These are phyloP conservation scores for Hydrangea macrophylla DNA, from an alignment of 148 eudicot species.

Conservation along the genomic window DNA sequence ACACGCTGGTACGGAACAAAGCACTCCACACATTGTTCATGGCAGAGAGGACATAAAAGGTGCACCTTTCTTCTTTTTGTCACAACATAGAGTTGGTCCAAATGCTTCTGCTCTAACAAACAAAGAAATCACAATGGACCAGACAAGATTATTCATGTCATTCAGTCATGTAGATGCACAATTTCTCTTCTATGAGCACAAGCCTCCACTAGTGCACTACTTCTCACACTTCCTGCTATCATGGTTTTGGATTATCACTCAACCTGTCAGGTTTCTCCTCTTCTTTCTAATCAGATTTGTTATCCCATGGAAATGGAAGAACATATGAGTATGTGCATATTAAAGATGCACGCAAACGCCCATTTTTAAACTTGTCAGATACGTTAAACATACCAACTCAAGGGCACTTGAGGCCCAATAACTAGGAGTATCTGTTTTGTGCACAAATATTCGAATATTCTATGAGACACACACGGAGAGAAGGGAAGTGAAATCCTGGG, in stretches of 20 bases:
- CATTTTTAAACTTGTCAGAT: not conserved
- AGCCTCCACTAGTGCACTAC: no score
- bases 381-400: not conserved
- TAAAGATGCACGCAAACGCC: not conserved
- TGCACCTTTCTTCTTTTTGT: not conserved
- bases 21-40: conserved; percentile 10
- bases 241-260: no score
- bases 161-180: not conserved
- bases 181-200: conserved; percentile 9
- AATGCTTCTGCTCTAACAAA: not conserved
- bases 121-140: not conserved
- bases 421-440: no score
- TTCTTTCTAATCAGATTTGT: no score
- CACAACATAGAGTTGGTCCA: not conserved
- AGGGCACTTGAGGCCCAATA: not conserved
- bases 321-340: not conserved
- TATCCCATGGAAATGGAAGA: no score
- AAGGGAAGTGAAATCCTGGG: not conserved
- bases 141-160: no score
- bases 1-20: not conserved
- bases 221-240: no score
- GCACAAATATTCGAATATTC: no score
- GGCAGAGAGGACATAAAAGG: not conserved
- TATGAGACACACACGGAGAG: not conserved
- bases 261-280: no score